Evolutionary conservation across 441 rosid genomes (phyloP), one percentile per base, ranked within the genome.

Genomic region (Brassica balearica): DNA sequence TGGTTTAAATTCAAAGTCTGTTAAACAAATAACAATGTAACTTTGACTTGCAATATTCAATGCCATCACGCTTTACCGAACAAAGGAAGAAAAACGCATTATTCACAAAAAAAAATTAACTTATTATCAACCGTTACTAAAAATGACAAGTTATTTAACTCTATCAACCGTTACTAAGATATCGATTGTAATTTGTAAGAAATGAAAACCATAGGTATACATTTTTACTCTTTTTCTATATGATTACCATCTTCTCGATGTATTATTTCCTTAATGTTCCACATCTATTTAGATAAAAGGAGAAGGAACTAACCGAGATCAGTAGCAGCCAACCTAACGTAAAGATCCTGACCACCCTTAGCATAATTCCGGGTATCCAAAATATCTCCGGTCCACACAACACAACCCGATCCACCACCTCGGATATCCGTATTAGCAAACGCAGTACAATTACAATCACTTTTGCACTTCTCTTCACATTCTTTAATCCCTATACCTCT

Each of bases 371-470:
- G 76, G 55, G 85, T 78, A 74, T 91, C 96, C 48, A 80, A 4
- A 58, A 93, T 77, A 5, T 87, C 87, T 1, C 74, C 88, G 15
- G 80, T 81, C 95, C 99, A 94, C 19, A 85, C 77, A 56, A 91
- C 93, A 75, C 97, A 92, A 2, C 98, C 98, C 0, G 80, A 48
- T 3, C 88, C 93, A 32, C 88, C 86, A 12, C 65, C 74, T 25
- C 73, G 78, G 20, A 95, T 87, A 73, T 91, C 83, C 2, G 83
- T 65, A 74, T 41, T 83, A 2, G 94, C 86, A 79, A 81, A 96
- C 34, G 93, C 98, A 0, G 85, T 87, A 60, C 98, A 96, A 20
- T 89, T 82, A 82, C 98, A 96, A 36, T 89, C 88, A 34, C 48
- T 75, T 38, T 72, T 11, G 55, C 99, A 96, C 64, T 75, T 20